Evolutionary conservation across 768 basidiomycete species (phyloP).

Genomic region (Grammothele lineata): DNA sequence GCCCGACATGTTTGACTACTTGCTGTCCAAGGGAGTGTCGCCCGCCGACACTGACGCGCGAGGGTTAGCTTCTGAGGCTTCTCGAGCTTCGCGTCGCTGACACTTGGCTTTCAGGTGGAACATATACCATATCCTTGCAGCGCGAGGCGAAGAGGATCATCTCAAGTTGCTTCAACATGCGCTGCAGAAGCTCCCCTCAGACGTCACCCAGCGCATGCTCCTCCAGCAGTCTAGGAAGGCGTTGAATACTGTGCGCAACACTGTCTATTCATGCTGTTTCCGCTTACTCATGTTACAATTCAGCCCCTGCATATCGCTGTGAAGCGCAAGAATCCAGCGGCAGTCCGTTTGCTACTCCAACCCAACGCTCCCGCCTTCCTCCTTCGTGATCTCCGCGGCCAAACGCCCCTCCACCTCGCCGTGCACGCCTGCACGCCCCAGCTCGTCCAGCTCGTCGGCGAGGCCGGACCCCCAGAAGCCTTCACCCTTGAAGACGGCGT

Average conservation of each 20-base stretch:
- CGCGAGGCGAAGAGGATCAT: constrained; percentile 21
- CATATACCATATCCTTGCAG: constrained; percentile 47
- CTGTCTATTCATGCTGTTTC: not conserved
- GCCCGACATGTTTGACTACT: constrained; percentile 41
- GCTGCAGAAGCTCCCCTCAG: constrained; percentile 46
- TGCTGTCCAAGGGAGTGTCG: constrained; percentile 44
- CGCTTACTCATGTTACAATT: no score
- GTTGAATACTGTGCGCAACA: constrained; percentile 40
- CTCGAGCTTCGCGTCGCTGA: not conserved
- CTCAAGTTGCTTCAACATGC: constrained; percentile 34
- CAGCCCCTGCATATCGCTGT: constrained; percentile 59
- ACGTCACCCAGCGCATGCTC: constrained; percentile 41
- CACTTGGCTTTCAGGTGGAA: constrained; percentile 42
- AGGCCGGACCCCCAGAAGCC: constrained; percentile 33
- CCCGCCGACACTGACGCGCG: constrained; percentile 38
- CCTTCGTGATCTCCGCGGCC: constrained; percentile 43
- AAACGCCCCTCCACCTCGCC: constrained; percentile 50
- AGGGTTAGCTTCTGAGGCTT: constrained; percentile 34
- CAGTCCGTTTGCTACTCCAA: constrained; percentile 32
- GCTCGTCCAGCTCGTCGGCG: constrained; percentile 37
- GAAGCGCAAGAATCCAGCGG: constrained; percentile 26
- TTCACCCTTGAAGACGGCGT: constrained; percentile 45
- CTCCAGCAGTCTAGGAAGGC: constrained; percentile 41
- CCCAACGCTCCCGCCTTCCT: constrained; percentile 31
- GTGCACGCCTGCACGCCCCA: constrained; percentile 30